These are phyloP conservation scores for Geranium incanum DNA, from an alignment of 441 rosid genomes.

Conservation along the genomic window DNA sequence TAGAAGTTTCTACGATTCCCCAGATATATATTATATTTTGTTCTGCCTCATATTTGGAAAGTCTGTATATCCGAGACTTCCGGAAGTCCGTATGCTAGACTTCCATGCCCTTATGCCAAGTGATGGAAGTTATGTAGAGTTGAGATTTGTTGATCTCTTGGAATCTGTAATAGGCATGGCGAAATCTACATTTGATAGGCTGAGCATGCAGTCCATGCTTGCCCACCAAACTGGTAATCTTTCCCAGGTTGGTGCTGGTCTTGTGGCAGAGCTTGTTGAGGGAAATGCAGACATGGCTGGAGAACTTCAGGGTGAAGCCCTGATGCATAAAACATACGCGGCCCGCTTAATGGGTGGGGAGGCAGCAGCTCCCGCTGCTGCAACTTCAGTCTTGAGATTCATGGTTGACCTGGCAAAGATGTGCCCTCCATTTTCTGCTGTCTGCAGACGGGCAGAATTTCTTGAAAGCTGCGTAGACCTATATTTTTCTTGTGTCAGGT, in stretches of 20 bases:
- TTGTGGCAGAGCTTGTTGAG: slow-evolving; percentile 92
- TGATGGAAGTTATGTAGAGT: slow-evolving; percentile 71
- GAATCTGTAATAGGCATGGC: slow-evolving; percentile 95
- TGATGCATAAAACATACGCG: slow-evolving; percentile 99
- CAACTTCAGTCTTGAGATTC: slow-evolving; percentile 94
- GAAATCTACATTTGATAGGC: slow-evolving; percentile 89
- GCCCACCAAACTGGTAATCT: slow-evolving; percentile 91
- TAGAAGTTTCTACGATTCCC: slow-evolving; percentile 96
- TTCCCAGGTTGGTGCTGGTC: slow-evolving; percentile 80
- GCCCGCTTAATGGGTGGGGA: slow-evolving; percentile 99
- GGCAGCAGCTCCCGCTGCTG: slow-evolving; percentile 99
- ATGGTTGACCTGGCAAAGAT: slow-evolving; percentile 99
- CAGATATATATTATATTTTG: slow-evolving; percentile 94
- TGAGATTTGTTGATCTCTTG: slow-evolving; percentile 87
- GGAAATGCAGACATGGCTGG: slow-evolving; percentile 88
- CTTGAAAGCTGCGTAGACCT: slow-evolving; percentile 93
- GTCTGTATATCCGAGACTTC: slow-evolving; percentile 94
- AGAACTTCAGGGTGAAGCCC: slow-evolving; percentile 99
- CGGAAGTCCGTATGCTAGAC: slow-evolving; percentile 99
- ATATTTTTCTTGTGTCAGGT: slow-evolving; percentile 97
- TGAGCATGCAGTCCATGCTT: slow-evolving; percentile 78
- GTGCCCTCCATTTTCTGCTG: slow-evolving; percentile 93
- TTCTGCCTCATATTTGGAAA: slow-evolving; percentile 95
- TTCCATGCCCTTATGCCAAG: slow-evolving; percentile 97
- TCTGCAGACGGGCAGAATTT: slow-evolving; percentile 86